Conservation (phyloP, 768 basidiomycete species). For the Suillus subaureus region DNA sequence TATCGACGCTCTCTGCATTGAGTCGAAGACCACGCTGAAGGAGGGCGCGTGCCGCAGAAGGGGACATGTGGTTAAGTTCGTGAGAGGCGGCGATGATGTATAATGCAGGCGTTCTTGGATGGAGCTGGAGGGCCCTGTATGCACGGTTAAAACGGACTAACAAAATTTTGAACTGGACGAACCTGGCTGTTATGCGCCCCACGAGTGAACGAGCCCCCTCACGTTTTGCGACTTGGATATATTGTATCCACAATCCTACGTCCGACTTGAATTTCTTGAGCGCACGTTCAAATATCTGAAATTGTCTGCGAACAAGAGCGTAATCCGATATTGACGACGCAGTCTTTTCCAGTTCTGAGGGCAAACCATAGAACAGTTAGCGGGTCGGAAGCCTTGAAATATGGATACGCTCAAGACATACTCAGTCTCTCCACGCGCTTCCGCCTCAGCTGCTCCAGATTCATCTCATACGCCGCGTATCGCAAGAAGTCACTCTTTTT, state of each 20-base stretch:
- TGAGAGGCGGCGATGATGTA: slow-evolving; percentile 87
- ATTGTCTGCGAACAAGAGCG: slow-evolving; percentile 80
- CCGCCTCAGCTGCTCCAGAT: slow-evolving; percentile 75
- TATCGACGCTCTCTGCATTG: slow-evolving; percentile 65
- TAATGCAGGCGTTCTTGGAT: slow-evolving; percentile 74
- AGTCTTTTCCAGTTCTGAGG: slow-evolving; percentile 32
- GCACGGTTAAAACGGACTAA: neutral
- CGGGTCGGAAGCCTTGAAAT: too few relatives aligned
- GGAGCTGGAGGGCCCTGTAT: slow-evolving; percentile 82
- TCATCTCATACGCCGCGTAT: slow-evolving; percentile 92
- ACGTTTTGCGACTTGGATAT: slow-evolving; percentile 80
- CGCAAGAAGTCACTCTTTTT: slow-evolving; percentile 88
- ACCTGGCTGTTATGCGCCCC: slow-evolving; percentile 83
- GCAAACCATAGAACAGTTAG: slow-evolving; percentile 3
- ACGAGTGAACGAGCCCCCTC: slow-evolving; percentile 81
- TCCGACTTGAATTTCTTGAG: slow-evolving; percentile 88
- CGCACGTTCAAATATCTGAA: slow-evolving; percentile 90
- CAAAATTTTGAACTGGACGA: slow-evolving; percentile 23
- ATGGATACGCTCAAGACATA: slow-evolving; percentile 38
- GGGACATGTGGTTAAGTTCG: slow-evolving; percentile 72
- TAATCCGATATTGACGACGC: slow-evolving; percentile 78
- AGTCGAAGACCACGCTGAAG: slow-evolving; percentile 86
- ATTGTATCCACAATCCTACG: slow-evolving; percentile 86
- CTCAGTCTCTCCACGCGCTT: slow-evolving; percentile 76
- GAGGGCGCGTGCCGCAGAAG: slow-evolving; percentile 78